A percentile compares a stretch with the other conserved stretches of the same genome.
Conservation (phyloP, 441 rosid genomes). For the Geranium incanum region DNA sequence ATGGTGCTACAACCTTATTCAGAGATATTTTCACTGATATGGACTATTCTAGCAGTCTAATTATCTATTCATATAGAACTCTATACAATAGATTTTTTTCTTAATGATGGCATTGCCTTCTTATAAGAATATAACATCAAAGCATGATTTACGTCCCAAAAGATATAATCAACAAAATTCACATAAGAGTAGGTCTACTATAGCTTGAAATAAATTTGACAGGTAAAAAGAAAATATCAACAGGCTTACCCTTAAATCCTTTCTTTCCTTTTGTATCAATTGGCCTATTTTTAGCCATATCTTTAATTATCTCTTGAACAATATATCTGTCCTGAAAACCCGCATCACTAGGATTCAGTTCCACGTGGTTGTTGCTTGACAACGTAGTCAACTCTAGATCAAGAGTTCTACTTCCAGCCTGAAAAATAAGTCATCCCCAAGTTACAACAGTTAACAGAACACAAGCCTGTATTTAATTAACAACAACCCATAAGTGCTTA, state of each 20-base stretch:
- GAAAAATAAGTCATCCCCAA: slow-evolving; percentile 12
- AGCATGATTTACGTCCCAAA: too few relatives aligned
- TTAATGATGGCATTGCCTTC: too few relatives aligned
- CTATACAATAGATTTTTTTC: too few relatives aligned
- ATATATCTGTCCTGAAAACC: slow-evolving; percentile 93
- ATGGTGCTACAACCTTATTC: too few relatives aligned
- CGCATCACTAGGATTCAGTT: slow-evolving; percentile 85
- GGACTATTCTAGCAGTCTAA: too few relatives aligned
- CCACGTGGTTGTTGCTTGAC: slow-evolving; percentile 79
- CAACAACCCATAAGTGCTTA: not conserved
- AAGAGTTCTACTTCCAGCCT: slow-evolving; percentile 84
- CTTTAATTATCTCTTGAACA: slow-evolving; percentile 84
- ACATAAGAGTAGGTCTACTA: too few relatives aligned
- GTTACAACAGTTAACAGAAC: not conserved
- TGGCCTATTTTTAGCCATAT: slow-evolving; percentile 91
- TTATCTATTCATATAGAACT: too few relatives aligned
- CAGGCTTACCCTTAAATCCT: slow-evolving; percentile 58
- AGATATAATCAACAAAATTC: too few relatives aligned
- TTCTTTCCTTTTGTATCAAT: slow-evolving; percentile 75
- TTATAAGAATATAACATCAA: too few relatives aligned
- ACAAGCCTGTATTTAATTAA: not conserved
- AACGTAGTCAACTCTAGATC: slow-evolving; percentile 82
- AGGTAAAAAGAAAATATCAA: not conserved
- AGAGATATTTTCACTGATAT: too few relatives aligned
- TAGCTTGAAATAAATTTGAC: not conserved